These are phyloP conservation scores for Entamoeba dispar DNA, from an alignment of 208 protist genomes.

Conservation along the genomic window DNA sequence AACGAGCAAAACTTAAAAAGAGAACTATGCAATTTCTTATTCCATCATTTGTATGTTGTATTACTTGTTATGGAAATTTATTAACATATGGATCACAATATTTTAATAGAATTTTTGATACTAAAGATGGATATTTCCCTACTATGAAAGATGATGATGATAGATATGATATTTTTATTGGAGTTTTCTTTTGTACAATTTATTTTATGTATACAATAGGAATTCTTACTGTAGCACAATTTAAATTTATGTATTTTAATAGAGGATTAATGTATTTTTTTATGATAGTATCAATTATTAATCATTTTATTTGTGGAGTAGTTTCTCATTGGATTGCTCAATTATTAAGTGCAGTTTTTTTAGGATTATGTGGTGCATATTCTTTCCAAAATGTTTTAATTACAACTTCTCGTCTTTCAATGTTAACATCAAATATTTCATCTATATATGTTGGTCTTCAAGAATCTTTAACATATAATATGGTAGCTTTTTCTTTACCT, in stretches of 20 bases:
- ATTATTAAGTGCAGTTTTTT: background rate
- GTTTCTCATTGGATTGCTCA: background rate
- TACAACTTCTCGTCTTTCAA: background rate
- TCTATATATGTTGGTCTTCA: background rate
- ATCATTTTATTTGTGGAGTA: background rate
- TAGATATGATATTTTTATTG: background rate
- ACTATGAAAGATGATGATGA: background rate
- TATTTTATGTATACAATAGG: background rate
- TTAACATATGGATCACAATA: background rate
- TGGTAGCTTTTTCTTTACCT: background rate
- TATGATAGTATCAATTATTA: background rate
- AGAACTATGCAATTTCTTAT: background rate
- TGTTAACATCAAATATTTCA: background rate
- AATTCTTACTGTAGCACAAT: background rate
- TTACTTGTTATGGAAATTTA: background rate
- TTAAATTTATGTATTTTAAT: background rate
- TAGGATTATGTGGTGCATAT: background rate
- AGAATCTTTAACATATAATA: background rate
- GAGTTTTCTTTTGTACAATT: background rate
- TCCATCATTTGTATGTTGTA: background rate
- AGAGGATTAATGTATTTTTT: background rate
- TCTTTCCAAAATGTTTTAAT: background rate
- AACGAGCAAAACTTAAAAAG: background rate
- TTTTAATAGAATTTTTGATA: background rate
- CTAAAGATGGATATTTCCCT: background rate